Evolutionary conservation across 768 basidiomycete genomes (phyloP).

Genomic region (Podaxis carcinomalis): DNA sequence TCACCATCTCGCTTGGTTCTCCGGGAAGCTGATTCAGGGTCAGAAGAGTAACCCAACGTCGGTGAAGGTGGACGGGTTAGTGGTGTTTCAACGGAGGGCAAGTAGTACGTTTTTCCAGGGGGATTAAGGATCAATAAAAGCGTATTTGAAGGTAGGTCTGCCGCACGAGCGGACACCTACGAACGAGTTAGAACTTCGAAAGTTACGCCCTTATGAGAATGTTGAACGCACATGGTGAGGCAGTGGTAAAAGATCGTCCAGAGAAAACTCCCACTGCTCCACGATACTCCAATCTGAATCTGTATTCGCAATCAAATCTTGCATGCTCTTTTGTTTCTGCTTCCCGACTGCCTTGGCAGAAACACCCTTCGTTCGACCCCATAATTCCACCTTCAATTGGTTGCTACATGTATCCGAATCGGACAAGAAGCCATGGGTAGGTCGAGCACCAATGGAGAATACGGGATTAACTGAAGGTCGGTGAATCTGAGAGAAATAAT

Average conservation of each 20-base stretch:
- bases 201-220: background rate
- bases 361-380: conserved; percentile 35
- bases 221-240: conserved; percentile 52
- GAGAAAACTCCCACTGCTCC: conserved; percentile 62
- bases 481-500: conserved; percentile 79
- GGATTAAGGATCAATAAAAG: conserved; percentile 64
- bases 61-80: conserved; percentile 51
- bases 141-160: conserved; percentile 66
- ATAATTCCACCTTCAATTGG: conserved; percentile 44
- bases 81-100: conserved; percentile 34
- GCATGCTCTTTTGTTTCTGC: background rate
- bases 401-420: conserved; percentile 48
- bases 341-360: conserved; percentile 3
- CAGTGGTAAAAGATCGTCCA: conserved; percentile 54
- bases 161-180: conserved; percentile 21
- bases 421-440: conserved; percentile 47
- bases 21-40: conserved; percentile 57
- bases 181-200: conserved; percentile 5
- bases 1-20: conserved; percentile 31
- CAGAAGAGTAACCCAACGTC: conserved; percentile 60
- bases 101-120: conserved; percentile 54
- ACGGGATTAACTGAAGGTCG: conserved; percentile 80
- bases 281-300: conserved; percentile 54
- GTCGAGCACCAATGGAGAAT: conserved; percentile 56
- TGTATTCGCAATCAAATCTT: background rate